Evolutionary conservation across 2,329 filamentous ascomycete genomes (phyloP), one percentile per base, ranked within the genome.

Genomic region (Clonostachys rhizophaga): DNA sequence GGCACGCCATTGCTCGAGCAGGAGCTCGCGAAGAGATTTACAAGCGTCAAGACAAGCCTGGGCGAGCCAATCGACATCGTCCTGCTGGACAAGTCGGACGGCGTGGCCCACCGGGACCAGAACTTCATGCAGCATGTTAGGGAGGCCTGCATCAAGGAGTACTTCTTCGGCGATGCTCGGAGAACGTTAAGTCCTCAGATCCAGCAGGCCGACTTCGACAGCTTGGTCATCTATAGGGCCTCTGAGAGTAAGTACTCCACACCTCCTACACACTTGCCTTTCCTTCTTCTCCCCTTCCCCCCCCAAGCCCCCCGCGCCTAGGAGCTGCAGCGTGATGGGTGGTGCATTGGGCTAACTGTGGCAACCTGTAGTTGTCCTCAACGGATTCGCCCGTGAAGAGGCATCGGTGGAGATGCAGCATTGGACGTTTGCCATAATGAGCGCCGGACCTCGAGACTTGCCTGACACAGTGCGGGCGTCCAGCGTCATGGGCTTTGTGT

Each of bases 401-500:
- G 83, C 86, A 0, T 82, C 81, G 1, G 69, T 81, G 1, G 73
- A 79, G 20, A 83, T 97, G 67, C 80, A 89, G 52, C 91, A 95
- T 59, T 88, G 86, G 62, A 78, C 95, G 1, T 71, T 97, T 9
- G 90, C 92, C 1, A 84, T 99, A 46, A 90, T 95, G 66, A 84
- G 91, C 60, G 90, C 87, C 42, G 77, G 81, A 3, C 67, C 80
- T 1, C 83, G 79, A 42, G 90, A 94, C 50, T 70, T 79, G 1
- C 78, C 86, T 7, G 83, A 89, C 43, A 78, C 81, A 2, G 84
- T 97, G 41, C 80, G 89, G 12, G 86, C 91, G 55, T 84, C 91
- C 8, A 87, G 86, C 47, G 84, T 97, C 33, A 87, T 95, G 78
- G 94, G 94, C 0, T 99, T 95, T 60, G 79, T 96, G 33, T 96